Base-by-base conservation (phyloP, 768 basidiomycete genomes). In the Hebeloma cylindrosporum region DNA sequence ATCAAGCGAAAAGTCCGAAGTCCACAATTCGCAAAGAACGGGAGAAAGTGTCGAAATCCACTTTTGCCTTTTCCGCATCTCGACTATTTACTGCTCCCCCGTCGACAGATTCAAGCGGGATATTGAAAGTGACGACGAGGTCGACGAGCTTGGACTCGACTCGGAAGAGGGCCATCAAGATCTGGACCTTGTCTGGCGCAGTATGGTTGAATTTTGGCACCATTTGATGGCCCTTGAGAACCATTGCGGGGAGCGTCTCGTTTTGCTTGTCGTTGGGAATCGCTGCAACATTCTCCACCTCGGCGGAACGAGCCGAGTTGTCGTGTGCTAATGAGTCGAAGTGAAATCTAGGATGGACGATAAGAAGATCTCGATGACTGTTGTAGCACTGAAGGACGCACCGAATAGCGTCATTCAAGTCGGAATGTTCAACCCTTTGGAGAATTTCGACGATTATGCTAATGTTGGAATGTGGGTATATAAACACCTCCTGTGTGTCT, bases 401-500 rank as follows among this genome's bases (percentile, higher is more conserved):
- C 93, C 75, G 84, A 54, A 80, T 78, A 2, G 91, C 91, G 33
- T 85, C 79, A 32, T 70, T 58, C 27, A 73, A 70, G 44, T 80
- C 73, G 9, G 59, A 51, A n/a, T 67, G 63, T 25, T 82, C 72
- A 18, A 95, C 91, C 46, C 81, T 73, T 61, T 91, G 65, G 9
- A 97, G 69, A 17, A 96, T 78, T 60, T 99, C 96, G 20, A 96
- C 66, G 38, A 98, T 77, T 50, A 94, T 75, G 58, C 86, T 92
- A 53, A 82, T 70, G 37, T 74, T 74, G 4, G 82, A 86, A 36
- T 79, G 65, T 5, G 78, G 77, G 43, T 83, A 84, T 44, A 96
- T 62, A 66, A 92, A 87, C 30, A 96, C 95, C 60, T 98, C 96
- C 64, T 99, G 95, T 3, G 82, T 92, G 61, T 98, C 88, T 10